phyloP scores from a whole-genome alignment of 352 stramenopile genomes.

The Aphanomyces cochlioides region DNA sequence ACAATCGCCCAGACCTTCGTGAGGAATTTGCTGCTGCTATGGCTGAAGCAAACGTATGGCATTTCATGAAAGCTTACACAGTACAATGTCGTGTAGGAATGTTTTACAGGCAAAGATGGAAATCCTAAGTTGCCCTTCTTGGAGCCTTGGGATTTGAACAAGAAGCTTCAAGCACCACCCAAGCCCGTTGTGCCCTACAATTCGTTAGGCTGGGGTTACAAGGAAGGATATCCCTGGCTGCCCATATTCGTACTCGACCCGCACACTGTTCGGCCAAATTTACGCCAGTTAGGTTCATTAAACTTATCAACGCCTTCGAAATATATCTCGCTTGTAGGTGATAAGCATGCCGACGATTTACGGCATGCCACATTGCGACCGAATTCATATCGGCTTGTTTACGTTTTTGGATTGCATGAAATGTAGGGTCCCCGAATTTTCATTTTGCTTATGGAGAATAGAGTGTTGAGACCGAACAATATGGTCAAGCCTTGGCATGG shows the following conservation, averaged over 20 bases:
- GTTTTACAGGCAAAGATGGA: not conserved
- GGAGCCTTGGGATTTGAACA: slow-evolving; percentile 1
- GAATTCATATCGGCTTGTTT: not conserved
- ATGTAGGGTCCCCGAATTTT: not conserved
- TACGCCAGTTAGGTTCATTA: slow-evolving; percentile 53
- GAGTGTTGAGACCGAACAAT: not conserved
- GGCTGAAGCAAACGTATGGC: slow-evolving; percentile 9
- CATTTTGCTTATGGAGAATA: not conserved
- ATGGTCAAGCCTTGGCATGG: slow-evolving; percentile 16
- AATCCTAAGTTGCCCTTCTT: slow-evolving; percentile 5
- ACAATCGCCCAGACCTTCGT: not conserved
- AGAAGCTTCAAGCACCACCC: not conserved
- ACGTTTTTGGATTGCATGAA: slow-evolving; percentile 16
- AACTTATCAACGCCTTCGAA: not conserved
- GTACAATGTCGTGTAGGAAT: not conserved
- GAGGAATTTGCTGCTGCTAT: slow-evolving; percentile 7
- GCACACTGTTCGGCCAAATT: slow-evolving; percentile 56
- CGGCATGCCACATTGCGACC: not conserved
- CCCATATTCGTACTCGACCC: slow-evolving; percentile 79
- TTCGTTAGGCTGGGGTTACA: slow-evolving; percentile 77
- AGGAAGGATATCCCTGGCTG: slow-evolving; percentile 82
- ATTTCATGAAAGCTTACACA: not conserved
- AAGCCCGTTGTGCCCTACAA: slow-evolving; percentile 34
- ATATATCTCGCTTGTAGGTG: slow-evolving; percentile 7
- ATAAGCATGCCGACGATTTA: not conserved